Evolutionary conservation across 164 flowering plant genomes (phyloP).

Genomic region (Nelumbo lutea): DNA sequence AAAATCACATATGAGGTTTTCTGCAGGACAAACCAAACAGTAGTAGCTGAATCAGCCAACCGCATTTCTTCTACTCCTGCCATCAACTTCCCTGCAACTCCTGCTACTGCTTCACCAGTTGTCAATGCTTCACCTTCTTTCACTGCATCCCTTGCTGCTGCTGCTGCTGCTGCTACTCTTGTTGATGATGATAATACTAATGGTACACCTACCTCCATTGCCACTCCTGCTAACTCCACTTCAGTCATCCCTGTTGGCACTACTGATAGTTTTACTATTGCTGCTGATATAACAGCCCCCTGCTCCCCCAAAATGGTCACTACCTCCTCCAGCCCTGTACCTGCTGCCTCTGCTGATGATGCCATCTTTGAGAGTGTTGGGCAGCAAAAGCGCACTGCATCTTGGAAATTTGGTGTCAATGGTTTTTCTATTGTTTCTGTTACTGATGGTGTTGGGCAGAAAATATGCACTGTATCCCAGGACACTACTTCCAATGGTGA

Average conservation of each 20-base stretch:
- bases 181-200: not conserved
- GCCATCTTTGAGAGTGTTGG: conserved; percentile 50
- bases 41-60: conserved; percentile 34
- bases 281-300: conserved; percentile 6
- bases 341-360: conserved; percentile 6
- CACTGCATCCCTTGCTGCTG: not conserved
- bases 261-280: not conserved
- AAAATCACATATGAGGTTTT: not conserved
- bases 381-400: conserved; percentile 49
- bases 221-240: not conserved
- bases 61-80: conserved; percentile 15
- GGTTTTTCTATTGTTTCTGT: conserved; percentile 25
- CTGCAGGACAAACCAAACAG: conserved; percentile 43
- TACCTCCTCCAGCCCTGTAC: conserved; percentile 12
- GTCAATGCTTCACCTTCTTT: not conserved
- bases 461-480: conserved; percentile 3
- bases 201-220: not conserved
- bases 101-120: not conserved
- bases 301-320: not conserved
- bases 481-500: conserved; percentile 15
- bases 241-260: not conserved
- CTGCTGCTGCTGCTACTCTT: not conserved
- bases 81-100: conserved; percentile 14
- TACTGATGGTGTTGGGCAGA: conserved; percentile 21
- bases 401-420: conserved; percentile 29